Conservation (phyloP, 306 rosid species). For the Inga laurina region DNA sequence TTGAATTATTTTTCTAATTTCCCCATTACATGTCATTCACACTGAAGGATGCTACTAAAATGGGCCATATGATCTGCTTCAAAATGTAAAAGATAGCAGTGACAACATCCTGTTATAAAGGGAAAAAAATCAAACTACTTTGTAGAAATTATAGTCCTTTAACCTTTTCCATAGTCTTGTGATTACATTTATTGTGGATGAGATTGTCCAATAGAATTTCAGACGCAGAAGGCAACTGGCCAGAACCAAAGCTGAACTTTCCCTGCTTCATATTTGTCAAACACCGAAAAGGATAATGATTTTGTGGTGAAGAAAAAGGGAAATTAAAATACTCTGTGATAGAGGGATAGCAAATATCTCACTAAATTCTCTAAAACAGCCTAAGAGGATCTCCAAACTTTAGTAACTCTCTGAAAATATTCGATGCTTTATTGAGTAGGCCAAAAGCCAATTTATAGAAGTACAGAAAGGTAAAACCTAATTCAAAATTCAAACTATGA, state of each 20-base stretch:
- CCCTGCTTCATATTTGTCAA: neutral
- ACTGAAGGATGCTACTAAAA: neutral
- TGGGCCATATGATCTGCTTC: neutral
- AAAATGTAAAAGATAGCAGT: neutral
- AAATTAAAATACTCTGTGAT: too few species aligned
- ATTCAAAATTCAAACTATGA: too few species aligned
- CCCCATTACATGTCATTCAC: neutral
- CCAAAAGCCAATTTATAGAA: too few species aligned
- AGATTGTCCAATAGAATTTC: neutral
- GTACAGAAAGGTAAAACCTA: too few species aligned
- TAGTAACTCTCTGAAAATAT: too few species aligned
- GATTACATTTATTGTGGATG: neutral
- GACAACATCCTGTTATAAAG: neutral
- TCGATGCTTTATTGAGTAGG: too few species aligned
- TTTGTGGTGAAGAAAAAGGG: too few species aligned
- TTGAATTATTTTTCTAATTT: neutral
- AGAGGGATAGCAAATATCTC: too few species aligned
- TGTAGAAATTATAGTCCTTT: neutral
- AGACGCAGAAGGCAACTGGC: neutral
- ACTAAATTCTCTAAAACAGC: too few species aligned
- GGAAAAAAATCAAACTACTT: neutral
- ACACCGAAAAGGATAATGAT: too few species aligned
- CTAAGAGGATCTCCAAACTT: too few species aligned
- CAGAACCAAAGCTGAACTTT: neutral
- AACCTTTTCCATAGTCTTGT: neutral